Evolutionary conservation across 768 basidiomycete genomes (phyloP), one percentile per base, ranked within the genome.

Genomic region (Dioszegia aurantiaca): DNA sequence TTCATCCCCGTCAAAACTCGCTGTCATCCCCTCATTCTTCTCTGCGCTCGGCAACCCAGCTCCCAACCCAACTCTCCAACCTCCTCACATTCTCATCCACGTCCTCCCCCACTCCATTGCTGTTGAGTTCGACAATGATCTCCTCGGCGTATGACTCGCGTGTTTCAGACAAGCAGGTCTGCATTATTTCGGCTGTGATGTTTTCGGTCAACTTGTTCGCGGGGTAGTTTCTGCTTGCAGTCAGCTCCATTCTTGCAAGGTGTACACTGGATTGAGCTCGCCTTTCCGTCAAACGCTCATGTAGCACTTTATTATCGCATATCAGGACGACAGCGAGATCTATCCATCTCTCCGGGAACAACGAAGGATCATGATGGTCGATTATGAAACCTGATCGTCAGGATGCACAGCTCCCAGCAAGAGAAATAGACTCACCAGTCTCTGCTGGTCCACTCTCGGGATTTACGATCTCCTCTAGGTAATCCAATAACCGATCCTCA

Each of bases 171-270:
- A 88, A 79, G 36, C 95, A 86, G 49, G 92, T 85, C 70, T 89
- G 82, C 92, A 98, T 95, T 71, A 99, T 98, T 79, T 99, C 95
- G 12, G 93, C 92, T 70, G 93, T 88, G 76, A 97, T 93, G 77
- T 99, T 99, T 78, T 99, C 95, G 74, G 93, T 88, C 4, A 99
- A 90, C 78, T 99, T 99, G 75, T 89, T 89, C 47, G 92, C 76
- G 0, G 88, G 79, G 73, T 98, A 98, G 9, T 83, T 83, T 60
- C 93, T 97, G 75, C 93, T 95, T 75, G 17, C 19, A 8, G 26
- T 47, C 48, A 52, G 41, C 17, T 36, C n/a, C n/a, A n/a, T n/a
- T n/a, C n/a, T n/a, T n/a, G n/a, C n/a, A n/a, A n/a, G n/a, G n/a
- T n/a, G 36, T 27, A 33, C 27, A 12, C 47, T 36, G 47, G 31